These are phyloP conservation scores for Vigna trinervia DNA, from an alignment of 306 rosid species.

Conservation along the genomic window DNA sequence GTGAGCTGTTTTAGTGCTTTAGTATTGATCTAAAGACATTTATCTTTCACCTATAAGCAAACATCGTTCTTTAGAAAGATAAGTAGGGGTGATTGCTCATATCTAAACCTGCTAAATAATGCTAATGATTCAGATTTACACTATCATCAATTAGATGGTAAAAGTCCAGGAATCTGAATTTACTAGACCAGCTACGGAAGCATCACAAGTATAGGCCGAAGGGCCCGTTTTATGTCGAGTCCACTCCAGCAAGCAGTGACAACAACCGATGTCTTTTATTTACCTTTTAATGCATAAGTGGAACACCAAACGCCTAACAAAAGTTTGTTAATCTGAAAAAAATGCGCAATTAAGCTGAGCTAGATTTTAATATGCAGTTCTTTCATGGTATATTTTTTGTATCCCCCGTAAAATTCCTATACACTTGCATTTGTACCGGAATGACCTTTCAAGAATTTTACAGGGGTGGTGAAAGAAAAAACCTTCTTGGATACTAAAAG, in stretches of 20 bases:
- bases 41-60: constrained; percentile 4
- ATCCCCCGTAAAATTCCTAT: too few species aligned
- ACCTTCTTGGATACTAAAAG: background rate
- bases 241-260: background rate
- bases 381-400: too few species aligned
- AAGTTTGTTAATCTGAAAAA: too few species aligned
- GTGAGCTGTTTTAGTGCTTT: background rate
- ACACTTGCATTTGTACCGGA: too few species aligned
- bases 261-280: background rate
- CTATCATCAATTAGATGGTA: background rate
- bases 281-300: background rate
- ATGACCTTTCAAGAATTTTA: too few species aligned
- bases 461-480: too few species aligned
- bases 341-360: too few species aligned
- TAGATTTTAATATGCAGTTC: too few species aligned
- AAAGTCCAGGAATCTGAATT: background rate
- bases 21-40: background rate
- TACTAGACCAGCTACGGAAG: background rate
- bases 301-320: background rate
- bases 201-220: background rate
- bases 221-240: background rate
- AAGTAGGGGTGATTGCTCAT: background rate
- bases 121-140: background rate
- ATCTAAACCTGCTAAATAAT: background rate
- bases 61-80: background rate